Percentiles rank a stretch among this genome's conserved stretches.
These are phyloP conservation scores for Quercus cerris DNA, from an alignment of 306 rosid species.

Conservation along the genomic window DNA sequence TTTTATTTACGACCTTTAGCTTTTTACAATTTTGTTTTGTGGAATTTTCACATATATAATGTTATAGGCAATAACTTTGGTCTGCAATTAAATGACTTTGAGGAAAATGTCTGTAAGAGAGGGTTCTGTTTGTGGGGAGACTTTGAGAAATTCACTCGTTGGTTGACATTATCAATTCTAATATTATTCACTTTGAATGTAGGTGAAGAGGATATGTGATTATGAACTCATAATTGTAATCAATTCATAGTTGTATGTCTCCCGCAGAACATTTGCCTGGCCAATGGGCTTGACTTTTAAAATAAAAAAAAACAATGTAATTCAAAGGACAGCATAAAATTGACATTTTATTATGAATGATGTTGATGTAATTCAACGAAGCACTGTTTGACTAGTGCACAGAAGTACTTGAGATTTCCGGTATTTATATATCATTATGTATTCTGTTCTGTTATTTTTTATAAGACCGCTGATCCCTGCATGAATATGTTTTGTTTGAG, in stretches of 20 bases:
- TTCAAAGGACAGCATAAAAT: no score
- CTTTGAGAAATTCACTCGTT: neutral
- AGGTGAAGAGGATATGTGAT: neutral
- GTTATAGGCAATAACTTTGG: neutral
- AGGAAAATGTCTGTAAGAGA: neutral
- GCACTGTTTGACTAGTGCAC: no score
- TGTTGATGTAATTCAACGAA: no score
- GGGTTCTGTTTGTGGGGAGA: neutral
- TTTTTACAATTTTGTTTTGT: neutral
- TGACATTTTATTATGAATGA: no score
- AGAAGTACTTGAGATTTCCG: no score
- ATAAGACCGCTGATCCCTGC: neutral
- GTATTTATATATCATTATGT: no score
- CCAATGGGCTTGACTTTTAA: neutral
- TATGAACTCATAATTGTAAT: neutral
- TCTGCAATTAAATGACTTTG: neutral
- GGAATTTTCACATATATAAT: neutral
- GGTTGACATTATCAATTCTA: neutral
- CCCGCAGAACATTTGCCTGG: neutral
- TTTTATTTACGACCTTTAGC: conserved; percentile 5
- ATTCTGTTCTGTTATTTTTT: neutral
- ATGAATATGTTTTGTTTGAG: neutral
- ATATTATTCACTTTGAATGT: neutral
- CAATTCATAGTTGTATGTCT: neutral
- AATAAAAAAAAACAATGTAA: no score